These are phyloP conservation scores for Cryptosporidium ryanae DNA, from an alignment of 169 alveolate species.

Conservation along the genomic window DNA sequence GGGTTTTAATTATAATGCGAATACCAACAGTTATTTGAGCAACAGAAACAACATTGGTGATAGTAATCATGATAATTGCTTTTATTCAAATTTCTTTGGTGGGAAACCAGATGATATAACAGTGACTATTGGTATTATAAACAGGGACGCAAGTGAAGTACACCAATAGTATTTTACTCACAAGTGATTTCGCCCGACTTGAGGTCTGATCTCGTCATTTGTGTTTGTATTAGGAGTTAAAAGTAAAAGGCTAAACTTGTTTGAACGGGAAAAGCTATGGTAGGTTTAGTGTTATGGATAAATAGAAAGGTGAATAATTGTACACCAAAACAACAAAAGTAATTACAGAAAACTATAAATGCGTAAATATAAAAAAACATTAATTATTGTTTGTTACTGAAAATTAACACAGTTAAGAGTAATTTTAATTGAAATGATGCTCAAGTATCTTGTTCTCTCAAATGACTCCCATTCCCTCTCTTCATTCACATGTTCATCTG, in stretches of 20 bases:
- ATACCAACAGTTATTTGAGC: background rate
- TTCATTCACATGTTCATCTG: constrained; percentile 41
- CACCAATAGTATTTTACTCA: background rate
- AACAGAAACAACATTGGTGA: background rate
- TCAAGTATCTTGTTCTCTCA: constrained; percentile 12
- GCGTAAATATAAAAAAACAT: too few relatives aligned
- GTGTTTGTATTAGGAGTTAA: too few relatives aligned
- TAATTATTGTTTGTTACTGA: background rate
- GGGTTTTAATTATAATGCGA: background rate
- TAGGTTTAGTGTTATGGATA: too few relatives aligned
- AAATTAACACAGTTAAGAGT: background rate
- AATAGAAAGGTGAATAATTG: too few relatives aligned
- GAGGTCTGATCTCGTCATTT: too few relatives aligned
- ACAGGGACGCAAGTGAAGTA: background rate
- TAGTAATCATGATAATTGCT: background rate
- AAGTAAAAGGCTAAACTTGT: too few relatives aligned
- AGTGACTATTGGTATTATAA: constrained; percentile 32
- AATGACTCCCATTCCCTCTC: constrained; percentile 62
- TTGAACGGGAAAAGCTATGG: too few relatives aligned
- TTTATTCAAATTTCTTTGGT: background rate
- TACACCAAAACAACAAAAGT: too few relatives aligned
- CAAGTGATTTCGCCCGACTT: too few relatives aligned
- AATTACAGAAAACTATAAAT: too few relatives aligned
- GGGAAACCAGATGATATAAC: constrained; percentile 70
- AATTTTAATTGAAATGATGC: constrained; percentile 42